These are phyloP conservation scores for Bipolaris bicolor DNA, from an alignment of 2,329 filamentous ascomycete genomes.

Conservation along the genomic window DNA sequence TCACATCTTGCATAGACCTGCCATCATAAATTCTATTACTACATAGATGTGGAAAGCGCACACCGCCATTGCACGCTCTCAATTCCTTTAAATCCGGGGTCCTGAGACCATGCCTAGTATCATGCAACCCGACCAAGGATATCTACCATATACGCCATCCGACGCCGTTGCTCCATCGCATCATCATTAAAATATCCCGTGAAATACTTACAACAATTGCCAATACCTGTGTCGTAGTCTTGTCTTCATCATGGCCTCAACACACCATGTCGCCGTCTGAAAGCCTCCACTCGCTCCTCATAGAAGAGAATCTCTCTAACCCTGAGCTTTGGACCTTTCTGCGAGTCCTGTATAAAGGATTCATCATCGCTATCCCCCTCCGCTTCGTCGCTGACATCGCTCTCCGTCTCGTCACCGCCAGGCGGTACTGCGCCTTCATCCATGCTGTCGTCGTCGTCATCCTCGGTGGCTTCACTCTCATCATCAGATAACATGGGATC, in stretches of 20 bases:
- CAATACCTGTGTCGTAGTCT: conserved; percentile 9
- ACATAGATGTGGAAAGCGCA: conserved; percentile 8
- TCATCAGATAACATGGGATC: conserved; percentile 45
- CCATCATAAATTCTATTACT: conserved; percentile 10
- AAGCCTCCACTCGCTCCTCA: conserved; percentile 77
- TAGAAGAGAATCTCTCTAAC: conserved; percentile 83
- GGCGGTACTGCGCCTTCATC: conserved; percentile 59
- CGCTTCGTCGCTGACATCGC: conserved; percentile 46
- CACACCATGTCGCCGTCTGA: conserved; percentile 70
- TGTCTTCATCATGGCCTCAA: conserved; percentile 29
- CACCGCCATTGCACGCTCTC: background rate
- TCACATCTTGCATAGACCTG: background rate
- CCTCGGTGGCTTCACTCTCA: conserved; percentile 51
- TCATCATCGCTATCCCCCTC: conserved; percentile 57
- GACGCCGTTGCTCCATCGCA: conserved; percentile 7
- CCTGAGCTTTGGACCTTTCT: conserved; percentile 61
- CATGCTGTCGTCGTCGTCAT: conserved; percentile 58
- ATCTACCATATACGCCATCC: conserved; percentile 23
- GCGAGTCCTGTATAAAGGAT: conserved; percentile 57
- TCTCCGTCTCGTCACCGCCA: conserved; percentile 48
- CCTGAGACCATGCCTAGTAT: conserved; percentile 7
- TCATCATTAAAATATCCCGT: conserved; percentile 11
- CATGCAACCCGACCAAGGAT: conserved; percentile 20
- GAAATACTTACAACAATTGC: conserved; percentile 9
- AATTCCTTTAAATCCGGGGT: background rate